A percentile compares a stretch with the other conserved stretches of the same genome.
Evolutionary conservation across 2,329 filamentous ascomycete genomes (phyloP).

Genomic region (Pseudocercospora fijiensis): DNA sequence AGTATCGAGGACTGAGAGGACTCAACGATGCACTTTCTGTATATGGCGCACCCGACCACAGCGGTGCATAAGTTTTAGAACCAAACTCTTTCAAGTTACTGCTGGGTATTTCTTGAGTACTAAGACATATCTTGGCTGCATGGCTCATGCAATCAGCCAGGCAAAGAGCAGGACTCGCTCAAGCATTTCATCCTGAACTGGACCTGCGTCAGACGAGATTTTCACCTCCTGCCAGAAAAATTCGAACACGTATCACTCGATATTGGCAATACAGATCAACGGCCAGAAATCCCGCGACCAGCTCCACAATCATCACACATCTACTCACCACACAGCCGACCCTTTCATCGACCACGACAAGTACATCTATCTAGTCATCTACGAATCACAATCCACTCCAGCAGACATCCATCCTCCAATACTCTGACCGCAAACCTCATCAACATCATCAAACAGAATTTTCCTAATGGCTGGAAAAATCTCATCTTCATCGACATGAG

Average conservation of each 20-base stretch:
- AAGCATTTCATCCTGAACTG: background rate
- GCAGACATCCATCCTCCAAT: background rate
- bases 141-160: background rate
- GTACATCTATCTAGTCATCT: background rate
- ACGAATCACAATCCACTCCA: background rate
- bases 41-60: background rate
- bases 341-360: background rate
- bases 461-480: background rate
- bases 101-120: background rate
- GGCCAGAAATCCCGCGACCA: background rate
- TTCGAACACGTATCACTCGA: background rate
- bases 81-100: background rate
- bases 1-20: background rate
- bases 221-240: too few species aligned
- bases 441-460: background rate
- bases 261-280: background rate
- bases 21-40: background rate
- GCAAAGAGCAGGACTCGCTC: background rate
- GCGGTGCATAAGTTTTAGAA: background rate
- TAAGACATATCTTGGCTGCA: background rate
- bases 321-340: background rate
- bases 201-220: too few species aligned
- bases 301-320: background rate
- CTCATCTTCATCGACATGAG: background rate
- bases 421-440: background rate